Evolutionary conservation across 257 asterid genomes (phyloP).

Genomic region (Plectranthus barbatus): DNA sequence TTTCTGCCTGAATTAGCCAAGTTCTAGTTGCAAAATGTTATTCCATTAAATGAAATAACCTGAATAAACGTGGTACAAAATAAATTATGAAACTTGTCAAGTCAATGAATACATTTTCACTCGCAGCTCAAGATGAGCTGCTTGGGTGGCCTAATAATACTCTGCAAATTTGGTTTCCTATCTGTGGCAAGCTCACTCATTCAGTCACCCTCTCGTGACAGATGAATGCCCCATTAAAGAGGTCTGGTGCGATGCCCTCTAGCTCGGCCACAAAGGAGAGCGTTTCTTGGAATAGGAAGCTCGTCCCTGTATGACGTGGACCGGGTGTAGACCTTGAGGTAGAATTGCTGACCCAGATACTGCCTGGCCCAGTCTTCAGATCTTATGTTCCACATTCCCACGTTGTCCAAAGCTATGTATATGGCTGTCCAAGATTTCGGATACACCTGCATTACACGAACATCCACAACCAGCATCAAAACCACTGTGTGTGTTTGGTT

Average conservation of each 20-base stretch:
- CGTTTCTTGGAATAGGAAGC: conserved; percentile 74
- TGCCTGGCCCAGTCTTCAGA: conserved; percentile 93
- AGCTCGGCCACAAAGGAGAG: conserved; percentile 84
- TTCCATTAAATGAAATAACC: too few relatives aligned
- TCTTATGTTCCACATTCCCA: conserved; percentile 93
- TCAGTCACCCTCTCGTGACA: conserved; percentile 81
- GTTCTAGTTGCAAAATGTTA: too few relatives aligned
- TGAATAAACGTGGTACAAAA: conserved; percentile 7
- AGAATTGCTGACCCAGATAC: conserved; percentile 85
- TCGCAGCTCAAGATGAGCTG: conserved; percentile 43
- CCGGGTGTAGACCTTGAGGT: conserved; percentile 60
- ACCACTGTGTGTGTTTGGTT: not conserved
- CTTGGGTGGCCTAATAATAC: conserved; percentile 8
- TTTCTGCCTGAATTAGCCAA: not conserved
- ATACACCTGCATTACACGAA: conserved; percentile 63
- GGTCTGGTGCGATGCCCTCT: conserved; percentile 71
- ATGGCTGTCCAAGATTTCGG: conserved; percentile 88
- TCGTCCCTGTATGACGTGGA: conserved; percentile 71
- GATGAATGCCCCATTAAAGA: conserved; percentile 23
- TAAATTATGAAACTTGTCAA: not conserved
- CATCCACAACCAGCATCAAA: not conserved
- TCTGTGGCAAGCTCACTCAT: conserved; percentile 23
- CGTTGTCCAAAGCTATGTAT: conserved; percentile 78
- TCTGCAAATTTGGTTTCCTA: not conserved
- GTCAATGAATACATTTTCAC: not conserved